Evolutionary conservation across 2,329 filamentous ascomycete genomes (phyloP), one percentile per base, ranked within the genome.

Genomic region (Xylaria arbuscula): DNA sequence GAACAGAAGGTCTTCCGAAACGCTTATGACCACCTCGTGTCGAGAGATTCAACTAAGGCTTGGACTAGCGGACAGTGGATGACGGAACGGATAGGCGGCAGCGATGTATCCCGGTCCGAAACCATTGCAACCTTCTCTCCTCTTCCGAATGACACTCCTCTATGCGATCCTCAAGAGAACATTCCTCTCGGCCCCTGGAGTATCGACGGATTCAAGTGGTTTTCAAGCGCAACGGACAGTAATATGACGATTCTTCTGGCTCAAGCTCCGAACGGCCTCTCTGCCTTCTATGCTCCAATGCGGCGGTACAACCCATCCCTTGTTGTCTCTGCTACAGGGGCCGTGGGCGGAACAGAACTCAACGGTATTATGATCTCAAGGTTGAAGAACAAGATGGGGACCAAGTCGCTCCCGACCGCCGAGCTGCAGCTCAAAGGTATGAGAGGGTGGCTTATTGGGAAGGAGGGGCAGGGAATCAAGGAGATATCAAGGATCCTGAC

Each of bases 51-150:
- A 0, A 67, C 72, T 0, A 70, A 76, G 24, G 83, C 82, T 2
- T 90, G 87, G 88, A 89, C 86, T 1, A 87, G 83, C 48, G 87
- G 87, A 0, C 88, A 89, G 72, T 90, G 88, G 87, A 89, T 89
- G 87, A 90, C 88, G 0, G 87, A 89, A 69, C 79, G 88, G 8
- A 79, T 82, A 0, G 87, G 87, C 1, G 88, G 87, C 0, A 87
- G 85, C 66, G 87, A 89, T 72, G 86, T 89, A 0, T 83, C 84
- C 10, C 81, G 82, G 13, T 88, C 86, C 0, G 87, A 89, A 75
- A 89, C 87, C 0, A 72, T 84, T n/a, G 85, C 86, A 0, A 70
- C 70, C 4, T 73, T 72, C 60, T 58, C 66, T n/a, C 73, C 70
- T 45, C 17, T 67, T 2, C 28, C 58, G 3, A 13, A 68, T 32